Evolutionary conservation across 306 rosid species (phyloP).

Genomic region (Dryas alaskensis): DNA sequence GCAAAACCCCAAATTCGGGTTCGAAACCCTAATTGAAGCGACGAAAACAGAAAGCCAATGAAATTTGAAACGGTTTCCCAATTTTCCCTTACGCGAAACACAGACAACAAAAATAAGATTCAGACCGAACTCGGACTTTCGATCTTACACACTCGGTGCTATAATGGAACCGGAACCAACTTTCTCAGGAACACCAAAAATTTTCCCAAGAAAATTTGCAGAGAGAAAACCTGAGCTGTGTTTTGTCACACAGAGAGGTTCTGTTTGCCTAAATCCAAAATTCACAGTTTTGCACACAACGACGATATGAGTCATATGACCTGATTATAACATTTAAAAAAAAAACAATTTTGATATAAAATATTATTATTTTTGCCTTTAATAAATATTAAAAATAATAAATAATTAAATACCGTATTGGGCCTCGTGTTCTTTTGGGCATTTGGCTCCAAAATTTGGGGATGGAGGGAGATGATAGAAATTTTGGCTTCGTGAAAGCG

Average conservation of each 20-base stretch:
- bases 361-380: not conserved
- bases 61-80: constrained; percentile 11
- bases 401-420: not conserved
- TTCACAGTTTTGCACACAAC: not conserved
- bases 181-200: not conserved
- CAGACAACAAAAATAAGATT: not conserved
- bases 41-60: constrained; percentile 1
- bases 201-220: constrained; percentile 9
- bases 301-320: not conserved
- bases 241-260: constrained; percentile 2
- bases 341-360: not conserved
- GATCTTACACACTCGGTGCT: not conserved
- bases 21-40: constrained; percentile 19
- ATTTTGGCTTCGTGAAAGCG: constrained; percentile 17
- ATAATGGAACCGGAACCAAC: not conserved
- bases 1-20: constrained; percentile 17
- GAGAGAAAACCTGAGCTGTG: constrained; percentile 21
- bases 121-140: constrained; percentile 1
- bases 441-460: constrained; percentile 36
- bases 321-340: not conserved
- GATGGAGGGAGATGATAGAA: constrained; percentile 19
- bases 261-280: not conserved
- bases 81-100: not conserved
- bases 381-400: not conserved
- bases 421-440: constrained; percentile 8